Evolutionary conservation across 768 basidiomycete species (phyloP).

Genomic region (Lentinula lateritia): DNA sequence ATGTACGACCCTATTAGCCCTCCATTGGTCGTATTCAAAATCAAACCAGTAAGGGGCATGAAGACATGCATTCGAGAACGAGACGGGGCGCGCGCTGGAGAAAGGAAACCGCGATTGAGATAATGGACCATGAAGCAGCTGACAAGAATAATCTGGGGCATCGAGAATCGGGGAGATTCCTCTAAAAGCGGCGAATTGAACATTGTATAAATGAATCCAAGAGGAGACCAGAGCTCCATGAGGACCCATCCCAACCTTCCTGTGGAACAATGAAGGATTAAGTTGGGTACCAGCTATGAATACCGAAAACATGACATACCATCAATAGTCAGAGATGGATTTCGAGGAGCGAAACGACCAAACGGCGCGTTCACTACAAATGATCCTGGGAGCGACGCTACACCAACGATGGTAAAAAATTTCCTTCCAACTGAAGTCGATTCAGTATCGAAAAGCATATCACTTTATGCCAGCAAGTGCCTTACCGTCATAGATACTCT

Average conservation of each 20-base stretch:
- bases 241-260: slow-evolving; percentile 44
- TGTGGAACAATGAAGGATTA: background rate
- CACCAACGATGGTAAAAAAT: slow-evolving; percentile 38
- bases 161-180: background rate
- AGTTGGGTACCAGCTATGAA: background rate
- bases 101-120: slow-evolving; percentile 57
- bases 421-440: slow-evolving; percentile 28
- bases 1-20: slow-evolving; percentile 47
- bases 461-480: background rate
- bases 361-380: slow-evolving; percentile 72
- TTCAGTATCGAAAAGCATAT: too few relatives aligned
- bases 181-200: slow-evolving; percentile 25
- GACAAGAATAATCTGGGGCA: slow-evolving; percentile 33
- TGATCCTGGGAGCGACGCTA: slow-evolving; percentile 26
- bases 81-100: slow-evolving; percentile 56
- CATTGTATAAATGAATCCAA: slow-evolving; percentile 29
- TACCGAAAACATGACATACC: background rate
- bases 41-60: slow-evolving; percentile 36
- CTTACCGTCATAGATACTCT: background rate
- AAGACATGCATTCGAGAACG: slow-evolving; percentile 48
- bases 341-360: slow-evolving; percentile 60
- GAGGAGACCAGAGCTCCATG: slow-evolving; percentile 46
- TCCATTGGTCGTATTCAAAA: slow-evolving; percentile 55
- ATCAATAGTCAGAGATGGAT: slow-evolving; percentile 21
- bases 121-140: slow-evolving; percentile 53